Percentiles rank a stretch among this genome's conserved stretches.
phyloP scores from a whole-genome alignment of 257 asterid species.

The Lycium barbarum region DNA sequence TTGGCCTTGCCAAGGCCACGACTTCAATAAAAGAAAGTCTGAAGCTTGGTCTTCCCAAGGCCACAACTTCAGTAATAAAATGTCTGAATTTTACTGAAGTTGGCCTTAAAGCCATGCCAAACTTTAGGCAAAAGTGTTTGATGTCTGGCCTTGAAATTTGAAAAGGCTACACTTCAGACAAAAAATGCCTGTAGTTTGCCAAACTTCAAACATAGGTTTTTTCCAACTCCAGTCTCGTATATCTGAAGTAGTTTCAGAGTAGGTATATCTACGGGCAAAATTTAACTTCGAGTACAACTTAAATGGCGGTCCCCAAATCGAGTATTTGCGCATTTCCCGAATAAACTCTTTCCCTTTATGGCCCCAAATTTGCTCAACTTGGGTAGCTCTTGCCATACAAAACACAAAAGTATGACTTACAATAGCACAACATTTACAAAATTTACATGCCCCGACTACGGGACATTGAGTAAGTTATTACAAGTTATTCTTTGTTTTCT shows the following conservation, averaged over 20 bases:
- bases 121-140: neutral
- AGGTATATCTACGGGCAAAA: too few species aligned
- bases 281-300: too few species aligned
- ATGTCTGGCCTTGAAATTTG: too few species aligned
- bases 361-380: neutral
- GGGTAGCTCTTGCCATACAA: neutral
- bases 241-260: too few species aligned
- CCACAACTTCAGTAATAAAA: neutral
- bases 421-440: conserved; percentile 28
- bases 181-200: neutral
- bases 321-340: neutral
- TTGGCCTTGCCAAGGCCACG: too few species aligned
- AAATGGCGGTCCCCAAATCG: too few species aligned
- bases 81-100: neutral
- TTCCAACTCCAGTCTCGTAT: too few species aligned
- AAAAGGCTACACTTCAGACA: too few species aligned
- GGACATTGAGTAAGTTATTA: conserved; percentile 5
- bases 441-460: neutral
- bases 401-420: neutral
- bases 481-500: conserved; percentile 7
- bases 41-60: neutral
- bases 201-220: too few species aligned
- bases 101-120: neutral
- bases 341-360: neutral
- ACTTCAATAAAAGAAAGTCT: too few species aligned